These are phyloP conservation scores for Dissophora ornata DNA, from an alignment of 192 early-diverging fungal genomes.

Conservation along the genomic window DNA sequence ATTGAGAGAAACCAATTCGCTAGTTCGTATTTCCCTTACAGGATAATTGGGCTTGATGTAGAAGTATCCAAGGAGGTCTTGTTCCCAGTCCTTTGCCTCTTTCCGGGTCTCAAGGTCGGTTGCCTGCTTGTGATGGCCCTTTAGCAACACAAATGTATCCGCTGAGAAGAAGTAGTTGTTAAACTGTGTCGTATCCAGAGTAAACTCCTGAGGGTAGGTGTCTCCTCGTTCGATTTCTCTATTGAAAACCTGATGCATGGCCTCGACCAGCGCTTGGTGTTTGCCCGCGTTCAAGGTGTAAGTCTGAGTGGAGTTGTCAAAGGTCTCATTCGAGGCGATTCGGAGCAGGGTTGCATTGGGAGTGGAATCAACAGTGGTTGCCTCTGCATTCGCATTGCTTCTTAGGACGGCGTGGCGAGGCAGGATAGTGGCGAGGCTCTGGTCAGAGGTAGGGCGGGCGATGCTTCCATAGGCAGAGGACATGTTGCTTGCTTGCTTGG, in stretches of 20 bases:
- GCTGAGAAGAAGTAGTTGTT: constrained; percentile 63
- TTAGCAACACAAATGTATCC: constrained; percentile 65
- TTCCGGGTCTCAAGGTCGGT: constrained; percentile 18
- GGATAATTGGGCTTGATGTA: constrained; percentile 88
- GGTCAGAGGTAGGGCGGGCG: constrained; percentile 31
- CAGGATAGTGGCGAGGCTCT: constrained; percentile 20
- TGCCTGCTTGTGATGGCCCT: constrained; percentile 32
- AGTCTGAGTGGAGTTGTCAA: not conserved
- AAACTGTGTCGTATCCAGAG: constrained; percentile 57
- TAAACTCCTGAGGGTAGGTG: constrained; percentile 77
- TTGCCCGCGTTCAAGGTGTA: constrained; percentile 10
- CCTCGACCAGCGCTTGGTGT: constrained; percentile 33
- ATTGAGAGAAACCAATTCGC: not conserved
- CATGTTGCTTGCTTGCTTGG: constrained; percentile 24
- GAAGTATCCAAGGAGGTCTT: constrained; percentile 70
- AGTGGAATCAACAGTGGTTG: not conserved
- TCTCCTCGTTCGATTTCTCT: constrained; percentile 71
- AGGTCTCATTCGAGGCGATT: constrained; percentile 10
- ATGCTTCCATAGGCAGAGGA: constrained; percentile 50
- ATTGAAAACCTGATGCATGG: constrained; percentile 70
- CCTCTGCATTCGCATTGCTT: not conserved
- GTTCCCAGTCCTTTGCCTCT: constrained; percentile 43
- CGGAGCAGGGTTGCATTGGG: constrained; percentile 27
- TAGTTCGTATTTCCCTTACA: constrained; percentile 33
- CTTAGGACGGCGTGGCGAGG: constrained; percentile 29